Percentiles rank a stretch among this genome's conserved stretches.
These are phyloP conservation scores for Amesomyces nigricolor DNA, from an alignment of 2,329 filamentous ascomycete genomes.

Conservation along the genomic window DNA sequence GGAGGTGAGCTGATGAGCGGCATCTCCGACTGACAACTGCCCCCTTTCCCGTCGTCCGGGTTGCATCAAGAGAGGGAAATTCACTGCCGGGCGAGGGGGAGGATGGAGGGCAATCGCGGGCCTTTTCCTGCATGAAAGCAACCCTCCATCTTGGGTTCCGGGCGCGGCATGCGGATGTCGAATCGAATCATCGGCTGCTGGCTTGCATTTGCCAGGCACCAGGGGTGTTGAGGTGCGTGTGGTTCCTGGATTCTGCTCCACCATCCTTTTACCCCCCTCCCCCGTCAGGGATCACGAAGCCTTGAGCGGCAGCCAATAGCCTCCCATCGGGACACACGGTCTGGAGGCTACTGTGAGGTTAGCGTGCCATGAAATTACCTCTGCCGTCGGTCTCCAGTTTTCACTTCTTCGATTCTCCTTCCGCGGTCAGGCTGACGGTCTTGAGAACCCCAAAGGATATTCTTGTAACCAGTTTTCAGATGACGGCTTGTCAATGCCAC, in stretches of 20 bases:
- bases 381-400: not conserved
- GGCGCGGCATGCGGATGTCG: not conserved
- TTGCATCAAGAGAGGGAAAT: too few species aligned
- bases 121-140: not conserved
- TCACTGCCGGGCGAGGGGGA: too few species aligned
- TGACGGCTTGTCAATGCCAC: not conserved
- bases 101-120: too few species aligned
- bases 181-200: not conserved
- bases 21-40: not conserved
- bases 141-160: constrained; percentile 1
- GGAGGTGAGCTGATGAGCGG: not conserved
- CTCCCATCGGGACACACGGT: not conserved
- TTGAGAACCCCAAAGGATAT: too few species aligned
- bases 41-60: not conserved
- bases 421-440: not conserved
- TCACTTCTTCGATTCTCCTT: not conserved
- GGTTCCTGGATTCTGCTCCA: not conserved
- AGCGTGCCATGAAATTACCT: constrained; percentile 1
- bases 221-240: not conserved
- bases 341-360: not conserved
- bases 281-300: not conserved
- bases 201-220: not conserved
- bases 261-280: not conserved
- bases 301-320: constrained; percentile 3
- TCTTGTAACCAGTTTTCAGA: too few species aligned